Conservation (phyloP, 352 stramenopile genomes). For the Phytophthora rubi region DNA sequence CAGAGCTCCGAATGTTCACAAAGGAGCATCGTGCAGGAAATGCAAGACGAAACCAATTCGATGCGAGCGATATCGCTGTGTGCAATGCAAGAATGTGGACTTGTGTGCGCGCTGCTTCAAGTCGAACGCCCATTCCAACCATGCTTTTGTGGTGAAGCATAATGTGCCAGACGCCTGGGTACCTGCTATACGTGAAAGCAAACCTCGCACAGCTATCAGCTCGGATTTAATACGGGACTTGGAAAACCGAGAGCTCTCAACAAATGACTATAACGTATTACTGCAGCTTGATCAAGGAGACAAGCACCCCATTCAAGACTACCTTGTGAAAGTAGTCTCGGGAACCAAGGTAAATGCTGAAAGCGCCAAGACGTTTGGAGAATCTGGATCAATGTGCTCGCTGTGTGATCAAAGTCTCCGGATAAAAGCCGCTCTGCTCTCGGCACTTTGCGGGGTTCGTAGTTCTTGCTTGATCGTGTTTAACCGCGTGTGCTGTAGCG, state of each 20-base stretch:
- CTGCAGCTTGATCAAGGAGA: constrained; percentile 70
- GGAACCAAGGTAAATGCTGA: constrained; percentile 52
- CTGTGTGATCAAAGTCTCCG: constrained; percentile 70
- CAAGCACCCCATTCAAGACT: constrained; percentile 76
- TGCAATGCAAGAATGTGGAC: constrained; percentile 82
- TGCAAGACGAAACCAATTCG: constrained; percentile 83
- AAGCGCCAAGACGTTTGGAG: constrained; percentile 59
- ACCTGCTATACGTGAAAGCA: constrained; percentile 49
- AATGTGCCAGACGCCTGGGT: constrained; percentile 64
- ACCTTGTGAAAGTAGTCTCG: constrained; percentile 57
- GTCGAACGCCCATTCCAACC: constrained; percentile 64
- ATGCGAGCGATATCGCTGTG: constrained; percentile 78
- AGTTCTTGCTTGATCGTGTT: not conserved
- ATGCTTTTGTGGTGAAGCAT: constrained; percentile 78
- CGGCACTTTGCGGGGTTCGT: constrained; percentile 60
- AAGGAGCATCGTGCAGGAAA: constrained; percentile 63
- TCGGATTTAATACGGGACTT: constrained; percentile 64
- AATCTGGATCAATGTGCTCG: constrained; percentile 43
- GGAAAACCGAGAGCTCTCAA: constrained; percentile 77
- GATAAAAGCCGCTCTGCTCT: constrained; percentile 63
- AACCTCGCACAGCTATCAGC: constrained; percentile 32
- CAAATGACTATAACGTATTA: constrained; percentile 85
- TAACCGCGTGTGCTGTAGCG: not conserved
- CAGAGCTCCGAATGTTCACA: constrained; percentile 78
- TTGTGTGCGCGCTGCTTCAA: constrained; percentile 82